phyloP scores from a whole-genome alignment of 768 basidiomycete genomes.

The Phanerochaete carnosa region DNA sequence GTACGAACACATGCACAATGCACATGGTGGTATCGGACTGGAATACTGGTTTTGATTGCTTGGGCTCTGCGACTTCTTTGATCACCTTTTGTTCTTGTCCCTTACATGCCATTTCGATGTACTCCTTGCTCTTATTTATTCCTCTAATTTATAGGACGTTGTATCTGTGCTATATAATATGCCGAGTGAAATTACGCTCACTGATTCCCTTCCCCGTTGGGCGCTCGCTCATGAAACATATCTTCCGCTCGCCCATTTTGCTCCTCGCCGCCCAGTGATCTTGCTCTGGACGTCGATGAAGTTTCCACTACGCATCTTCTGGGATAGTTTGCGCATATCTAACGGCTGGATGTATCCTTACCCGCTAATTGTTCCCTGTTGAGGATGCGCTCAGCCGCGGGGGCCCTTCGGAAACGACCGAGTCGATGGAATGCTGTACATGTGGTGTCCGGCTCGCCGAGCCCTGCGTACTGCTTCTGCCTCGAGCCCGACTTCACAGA shows the following conservation, averaged over 20 bases:
- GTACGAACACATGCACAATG: slow-evolving; percentile 72
- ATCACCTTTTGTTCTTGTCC: neutral
- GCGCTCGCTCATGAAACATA: neutral
- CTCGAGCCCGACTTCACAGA: slow-evolving; percentile 9
- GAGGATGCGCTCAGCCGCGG: neutral
- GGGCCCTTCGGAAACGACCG: slow-evolving; percentile 11
- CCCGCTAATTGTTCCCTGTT: neutral
- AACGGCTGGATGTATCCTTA: neutral
- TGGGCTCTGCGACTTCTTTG: neutral
- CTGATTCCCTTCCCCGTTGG: neutral
- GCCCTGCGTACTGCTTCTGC: slow-evolving; percentile 7
- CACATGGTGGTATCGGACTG: slow-evolving; percentile 63
- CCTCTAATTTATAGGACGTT: neutral
- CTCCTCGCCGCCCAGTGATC: neutral
- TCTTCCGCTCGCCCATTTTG: neutral
- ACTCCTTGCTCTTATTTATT: neutral
- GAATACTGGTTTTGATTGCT: slow-evolving; percentile 5
- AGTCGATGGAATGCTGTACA: slow-evolving; percentile 1
- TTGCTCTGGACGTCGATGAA: neutral
- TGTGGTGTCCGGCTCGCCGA: slow-evolving; percentile 1
- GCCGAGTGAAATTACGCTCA: neutral
- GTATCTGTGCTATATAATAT: neutral
- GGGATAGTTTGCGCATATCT: no score
- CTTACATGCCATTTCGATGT: neutral
- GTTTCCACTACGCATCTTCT: no score